Evolutionary conservation across 768 basidiomycete species (phyloP), one percentile per base, ranked within the genome.

Genomic region (Russula olivacea): DNA sequence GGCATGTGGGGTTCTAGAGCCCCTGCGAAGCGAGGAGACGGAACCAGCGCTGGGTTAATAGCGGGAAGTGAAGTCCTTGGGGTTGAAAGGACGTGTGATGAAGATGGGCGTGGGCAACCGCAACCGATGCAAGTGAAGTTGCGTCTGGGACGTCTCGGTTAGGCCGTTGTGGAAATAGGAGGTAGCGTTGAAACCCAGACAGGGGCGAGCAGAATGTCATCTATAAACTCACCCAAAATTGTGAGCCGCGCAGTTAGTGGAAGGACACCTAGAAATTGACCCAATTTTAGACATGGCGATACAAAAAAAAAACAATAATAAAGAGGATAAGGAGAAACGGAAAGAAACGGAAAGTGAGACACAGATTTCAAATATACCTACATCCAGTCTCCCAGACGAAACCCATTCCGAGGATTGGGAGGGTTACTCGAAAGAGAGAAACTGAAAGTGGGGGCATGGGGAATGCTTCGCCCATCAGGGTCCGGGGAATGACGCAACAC

Each of bases 51-150:
- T 59, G 66, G 30, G 67, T 34, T 49, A 61, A 68, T 19, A 64
- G 71, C 52, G 67, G 72, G 66, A 67, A 72, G 34, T 61, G 72
- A 48, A 72, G 70, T 51, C 58, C 49, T 68, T 34, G 71, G 66
- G 23, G 41, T n/a, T 17, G 72, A 67, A 19, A 69, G 67, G 48
- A 69, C 67, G 41, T 67, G 32, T 38, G 69, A 58, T 48, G 71
- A 75, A 66, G 32, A 73, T 54, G 48, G 69, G 66, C 85, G 79
- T 52, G 86, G 81, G 69, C 78, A 82, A 66, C 88, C 89, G 70
- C 90, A 91, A 48, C 85, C 87, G 69, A 89, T 88, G 76, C 89
- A 92, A 34, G 81, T 75, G 52, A 85, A 69, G 73, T 92, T 92
- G 64, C 90, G 88, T 65, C 89, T 91, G 73, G 76, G 81, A 7